These are phyloP conservation scores for Diaporthe citrichinensis DNA, from an alignment of 2,329 filamentous ascomycete species.

Conservation along the genomic window DNA sequence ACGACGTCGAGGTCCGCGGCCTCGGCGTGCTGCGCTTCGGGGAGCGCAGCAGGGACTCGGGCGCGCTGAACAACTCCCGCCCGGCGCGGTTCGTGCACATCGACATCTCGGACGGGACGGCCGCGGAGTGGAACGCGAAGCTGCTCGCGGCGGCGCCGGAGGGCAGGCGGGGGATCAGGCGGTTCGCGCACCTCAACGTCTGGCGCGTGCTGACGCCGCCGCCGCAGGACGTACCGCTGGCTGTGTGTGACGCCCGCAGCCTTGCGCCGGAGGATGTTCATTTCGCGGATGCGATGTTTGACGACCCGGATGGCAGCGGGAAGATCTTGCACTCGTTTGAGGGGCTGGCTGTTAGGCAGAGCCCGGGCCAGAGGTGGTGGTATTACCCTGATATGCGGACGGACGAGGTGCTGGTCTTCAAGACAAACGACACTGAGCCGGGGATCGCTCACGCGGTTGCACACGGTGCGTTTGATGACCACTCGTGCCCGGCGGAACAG, in stretches of 20 bases:
- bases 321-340: conserved; percentile 15
- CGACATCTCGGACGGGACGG: background rate
- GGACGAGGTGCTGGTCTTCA: conserved; percentile 19
- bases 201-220: conserved; percentile 15
- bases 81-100: conserved; percentile 20
- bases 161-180: background rate
- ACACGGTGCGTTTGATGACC: conserved; percentile 17
- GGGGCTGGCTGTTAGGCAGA: background rate
- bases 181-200: conserved; percentile 2
- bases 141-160: background rate
- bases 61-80: conserved; percentile 25
- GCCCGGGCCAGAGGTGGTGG: background rate
- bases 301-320: background rate
- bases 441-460: conserved; percentile 19
- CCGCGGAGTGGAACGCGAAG: conserved; percentile 1
- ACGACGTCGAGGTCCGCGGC: background rate
- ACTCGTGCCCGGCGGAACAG: background rate
- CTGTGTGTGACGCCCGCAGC: conserved; percentile 7
- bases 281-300: conserved; percentile 9
- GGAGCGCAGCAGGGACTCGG: background rate
- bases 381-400: conserved; percentile 5
- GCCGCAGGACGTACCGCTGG: background rate
- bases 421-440: conserved; percentile 7
- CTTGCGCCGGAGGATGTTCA: background rate
- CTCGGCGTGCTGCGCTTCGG: conserved; percentile 18